Evolutionary conservation across 495 filamentous ascomycete species (phyloP).

Genomic region (Aspergillus saccharolyticus): DNA sequence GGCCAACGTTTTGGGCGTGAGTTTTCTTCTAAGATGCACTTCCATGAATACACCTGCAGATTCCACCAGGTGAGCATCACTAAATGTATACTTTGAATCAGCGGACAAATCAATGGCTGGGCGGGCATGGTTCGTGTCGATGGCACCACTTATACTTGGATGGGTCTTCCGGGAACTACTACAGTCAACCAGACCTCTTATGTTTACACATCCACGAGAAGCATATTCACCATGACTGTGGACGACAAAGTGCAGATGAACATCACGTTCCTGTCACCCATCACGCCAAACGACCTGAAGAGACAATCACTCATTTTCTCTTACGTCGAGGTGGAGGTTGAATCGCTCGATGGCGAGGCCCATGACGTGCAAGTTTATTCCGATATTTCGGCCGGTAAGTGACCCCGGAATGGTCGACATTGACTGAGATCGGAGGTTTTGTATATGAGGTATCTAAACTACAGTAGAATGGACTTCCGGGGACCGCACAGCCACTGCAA

Average conservation of each 20-base stretch:
- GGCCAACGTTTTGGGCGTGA: slow-evolving; percentile 54
- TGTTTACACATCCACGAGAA: slow-evolving; percentile 56
- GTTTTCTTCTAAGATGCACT: slow-evolving; percentile 12
- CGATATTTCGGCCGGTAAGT: slow-evolving; percentile 56
- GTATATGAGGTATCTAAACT: slow-evolving; percentile 14
- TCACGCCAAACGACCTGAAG: slow-evolving; percentile 51
- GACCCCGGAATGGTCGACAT: neutral
- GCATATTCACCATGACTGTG: slow-evolving; percentile 51
- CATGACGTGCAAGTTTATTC: slow-evolving; percentile 57
- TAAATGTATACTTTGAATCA: slow-evolving; percentile 14
- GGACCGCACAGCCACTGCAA: slow-evolving; percentile 41
- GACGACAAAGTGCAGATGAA: slow-evolving; percentile 45
- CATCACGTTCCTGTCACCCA: slow-evolving; percentile 53
- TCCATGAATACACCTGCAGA: neutral
- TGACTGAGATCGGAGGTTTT: neutral
- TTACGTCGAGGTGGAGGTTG: slow-evolving; percentile 50
- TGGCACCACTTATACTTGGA: slow-evolving; percentile 50
- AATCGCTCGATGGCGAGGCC: slow-evolving; percentile 45
- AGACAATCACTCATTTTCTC: slow-evolving; percentile 53
- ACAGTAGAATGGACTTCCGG: slow-evolving; percentile 54
- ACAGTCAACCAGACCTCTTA: slow-evolving; percentile 48
- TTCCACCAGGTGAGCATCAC: neutral
- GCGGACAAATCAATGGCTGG: slow-evolving; percentile 50
- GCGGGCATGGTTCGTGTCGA: slow-evolving; percentile 54
- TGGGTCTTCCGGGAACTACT: slow-evolving; percentile 41